Evolutionary conservation across 306 rosid genomes (phyloP).

Genomic region (Cicer bijugum): DNA sequence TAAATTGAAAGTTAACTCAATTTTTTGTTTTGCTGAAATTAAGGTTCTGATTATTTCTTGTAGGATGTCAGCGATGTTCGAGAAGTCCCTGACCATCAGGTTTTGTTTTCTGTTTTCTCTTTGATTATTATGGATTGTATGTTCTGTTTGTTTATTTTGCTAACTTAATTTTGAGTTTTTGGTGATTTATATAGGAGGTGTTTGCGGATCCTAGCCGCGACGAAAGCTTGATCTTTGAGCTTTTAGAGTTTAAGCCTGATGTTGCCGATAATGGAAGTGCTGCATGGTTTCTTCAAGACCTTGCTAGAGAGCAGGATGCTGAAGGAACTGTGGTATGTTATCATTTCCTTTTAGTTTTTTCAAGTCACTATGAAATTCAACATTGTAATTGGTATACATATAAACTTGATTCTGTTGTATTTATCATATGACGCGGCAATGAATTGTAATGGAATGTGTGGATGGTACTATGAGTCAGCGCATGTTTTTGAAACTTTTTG

Average conservation of each 20-base stretch:
- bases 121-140: slow-evolving; percentile 16
- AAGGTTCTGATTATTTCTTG: slow-evolving; percentile 29
- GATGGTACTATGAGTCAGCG: background rate
- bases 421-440: background rate
- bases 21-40: slow-evolving; percentile 26
- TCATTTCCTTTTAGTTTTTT: slow-evolving; percentile 25
- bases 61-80: slow-evolving; percentile 84
- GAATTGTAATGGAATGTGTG: background rate
- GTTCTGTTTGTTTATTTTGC: slow-evolving; percentile 5
- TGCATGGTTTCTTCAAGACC: slow-evolving; percentile 91
- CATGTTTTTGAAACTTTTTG: background rate
- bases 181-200: slow-evolving; percentile 60
- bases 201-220: slow-evolving; percentile 76
- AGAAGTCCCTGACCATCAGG: slow-evolving; percentile 93
- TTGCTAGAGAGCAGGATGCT: slow-evolving; percentile 80
- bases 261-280: slow-evolving; percentile 83
- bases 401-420: slow-evolving; percentile 7
- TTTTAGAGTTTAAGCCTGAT: slow-evolving; percentile 68
- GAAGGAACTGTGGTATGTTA: slow-evolving; percentile 70
- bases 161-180: slow-evolving; percentile 14
- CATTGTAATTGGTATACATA: slow-evolving; percentile 17
- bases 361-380: background rate
- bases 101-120: slow-evolving; percentile 29
- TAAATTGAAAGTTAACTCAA: background rate
- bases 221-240: slow-evolving; percentile 87